Conservation (phyloP, 805 yeast species). For the Sporopachydermia quercuum region DNA sequence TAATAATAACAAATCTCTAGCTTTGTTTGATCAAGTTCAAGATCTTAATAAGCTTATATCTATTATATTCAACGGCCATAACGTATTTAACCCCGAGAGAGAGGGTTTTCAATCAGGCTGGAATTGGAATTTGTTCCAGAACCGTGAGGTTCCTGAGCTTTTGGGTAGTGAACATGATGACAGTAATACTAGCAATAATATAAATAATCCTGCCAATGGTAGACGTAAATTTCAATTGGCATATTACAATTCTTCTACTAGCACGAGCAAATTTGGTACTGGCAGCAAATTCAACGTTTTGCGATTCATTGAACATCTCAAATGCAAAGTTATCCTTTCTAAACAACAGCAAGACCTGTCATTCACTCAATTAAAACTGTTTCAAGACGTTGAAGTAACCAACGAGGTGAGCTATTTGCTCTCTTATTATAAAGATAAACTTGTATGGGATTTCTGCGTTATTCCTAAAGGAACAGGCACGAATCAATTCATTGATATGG, state of each 20-base stretch:
- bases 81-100: not conserved
- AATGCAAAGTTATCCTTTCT: not conserved
- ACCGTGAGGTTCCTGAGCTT: too few relatives aligned
- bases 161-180: too few relatives aligned
- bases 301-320: not conserved
- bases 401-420: not conserved
- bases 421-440: not conserved
- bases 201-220: not conserved
- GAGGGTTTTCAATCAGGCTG: not conserved
- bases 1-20: not conserved
- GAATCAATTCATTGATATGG: not conserved
- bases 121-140: not conserved
- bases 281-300: not conserved
- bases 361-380: not conserved
- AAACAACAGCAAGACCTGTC: not conserved
- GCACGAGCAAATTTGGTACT: not conserved
- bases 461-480: not conserved
- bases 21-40: not conserved
- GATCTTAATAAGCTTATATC: not conserved
- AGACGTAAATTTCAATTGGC: not conserved
- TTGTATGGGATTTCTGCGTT: not conserved
- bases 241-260: not conserved
- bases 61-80: constrained; percentile 1
- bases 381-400: not conserved
- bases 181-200: not conserved